These are phyloP conservation scores for Malassezia sympodialis DNA, from an alignment of 1,284 basidiomycete species.

Conservation along the genomic window DNA sequence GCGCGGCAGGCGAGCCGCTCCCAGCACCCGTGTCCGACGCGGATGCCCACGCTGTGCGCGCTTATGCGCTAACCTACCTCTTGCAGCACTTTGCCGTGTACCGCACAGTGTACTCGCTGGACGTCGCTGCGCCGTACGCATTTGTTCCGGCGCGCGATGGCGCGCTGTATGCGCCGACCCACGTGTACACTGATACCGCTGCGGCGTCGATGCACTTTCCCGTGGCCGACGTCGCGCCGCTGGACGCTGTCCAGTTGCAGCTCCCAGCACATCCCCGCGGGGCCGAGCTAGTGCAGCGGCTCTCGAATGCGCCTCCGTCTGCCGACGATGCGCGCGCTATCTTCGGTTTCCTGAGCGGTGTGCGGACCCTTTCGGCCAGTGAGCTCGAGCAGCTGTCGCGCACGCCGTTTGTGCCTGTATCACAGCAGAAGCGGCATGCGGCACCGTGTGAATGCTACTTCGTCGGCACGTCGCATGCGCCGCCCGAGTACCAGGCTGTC, in stretches of 20 bases:
- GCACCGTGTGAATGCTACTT: slow-evolving; percentile 57
- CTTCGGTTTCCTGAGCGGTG: slow-evolving; percentile 66
- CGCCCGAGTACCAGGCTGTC: slow-evolving; percentile 26
- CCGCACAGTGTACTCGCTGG: slow-evolving; percentile 24
- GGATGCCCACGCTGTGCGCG: slow-evolving; percentile 9
- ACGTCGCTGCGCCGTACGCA: slow-evolving; percentile 46
- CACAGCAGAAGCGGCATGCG: slow-evolving; percentile 16
- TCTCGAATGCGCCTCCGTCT: slow-evolving; percentile 60
- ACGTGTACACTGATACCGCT: slow-evolving; percentile 65
- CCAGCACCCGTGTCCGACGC: neutral
- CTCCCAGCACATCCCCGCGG: slow-evolving; percentile 66
- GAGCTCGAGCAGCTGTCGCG: slow-evolving; percentile 24
- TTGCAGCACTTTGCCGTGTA: slow-evolving; percentile 37
- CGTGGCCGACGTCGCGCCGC: slow-evolving; percentile 56
- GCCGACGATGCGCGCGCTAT: slow-evolving; percentile 58
- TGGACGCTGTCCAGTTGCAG: slow-evolving; percentile 61
- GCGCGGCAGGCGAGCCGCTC: slow-evolving; percentile 23
- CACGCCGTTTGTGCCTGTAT: slow-evolving; percentile 36
- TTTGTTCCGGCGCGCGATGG: slow-evolving; percentile 64
- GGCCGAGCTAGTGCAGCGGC: slow-evolving; percentile 57
- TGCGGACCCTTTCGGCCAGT: slow-evolving; percentile 25
- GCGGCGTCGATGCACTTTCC: slow-evolving; percentile 70
- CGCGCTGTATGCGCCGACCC: slow-evolving; percentile 60
- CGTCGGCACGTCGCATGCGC: slow-evolving; percentile 17
- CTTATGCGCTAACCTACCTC: slow-evolving; percentile 36